These are phyloP conservation scores for Pholiota conissans DNA, from an alignment of 768 basidiomycete species.

Conservation along the genomic window DNA sequence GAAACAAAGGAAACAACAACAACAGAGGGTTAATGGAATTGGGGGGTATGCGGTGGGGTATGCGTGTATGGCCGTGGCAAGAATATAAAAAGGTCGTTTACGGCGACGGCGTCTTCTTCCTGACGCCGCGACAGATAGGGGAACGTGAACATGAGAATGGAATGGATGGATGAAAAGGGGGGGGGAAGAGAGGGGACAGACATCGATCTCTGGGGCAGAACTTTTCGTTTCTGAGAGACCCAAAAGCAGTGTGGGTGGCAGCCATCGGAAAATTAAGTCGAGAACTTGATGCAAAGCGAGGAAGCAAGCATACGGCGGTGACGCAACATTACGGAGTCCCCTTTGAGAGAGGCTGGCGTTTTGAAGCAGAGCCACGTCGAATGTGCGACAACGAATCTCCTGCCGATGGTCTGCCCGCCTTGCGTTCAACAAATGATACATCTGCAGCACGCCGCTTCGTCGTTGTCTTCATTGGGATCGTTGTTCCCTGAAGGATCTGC, in stretches of 20 bases:
- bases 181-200: neutral
- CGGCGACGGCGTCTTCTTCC: too few relatives aligned
- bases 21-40: neutral
- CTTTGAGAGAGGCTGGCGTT: too few relatives aligned
- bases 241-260: too few relatives aligned
- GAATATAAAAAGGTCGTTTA: neutral
- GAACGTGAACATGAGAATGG: too few relatives aligned
- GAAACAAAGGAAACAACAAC: neutral
- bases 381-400: neutral
- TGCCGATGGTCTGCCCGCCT: neutral
- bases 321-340: too few relatives aligned
- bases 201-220: neutral
- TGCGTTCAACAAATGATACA: constrained; percentile 24
- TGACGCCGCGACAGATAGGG: neutral
- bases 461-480: constrained; percentile 8
- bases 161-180: neutral
- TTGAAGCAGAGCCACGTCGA: neutral
- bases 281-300: neutral
- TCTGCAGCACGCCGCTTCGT: constrained; percentile 23
- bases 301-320: neutral
- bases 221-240: neutral
- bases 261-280: too few relatives aligned
- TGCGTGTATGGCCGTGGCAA: neutral
- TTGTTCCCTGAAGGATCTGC: constrained; percentile 14
- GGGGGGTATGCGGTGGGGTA: neutral